Evolutionary conservation across 805 yeast species (phyloP), one percentile per base, ranked within the genome.

Genomic region (Wickerhamiella domercqiae): DNA sequence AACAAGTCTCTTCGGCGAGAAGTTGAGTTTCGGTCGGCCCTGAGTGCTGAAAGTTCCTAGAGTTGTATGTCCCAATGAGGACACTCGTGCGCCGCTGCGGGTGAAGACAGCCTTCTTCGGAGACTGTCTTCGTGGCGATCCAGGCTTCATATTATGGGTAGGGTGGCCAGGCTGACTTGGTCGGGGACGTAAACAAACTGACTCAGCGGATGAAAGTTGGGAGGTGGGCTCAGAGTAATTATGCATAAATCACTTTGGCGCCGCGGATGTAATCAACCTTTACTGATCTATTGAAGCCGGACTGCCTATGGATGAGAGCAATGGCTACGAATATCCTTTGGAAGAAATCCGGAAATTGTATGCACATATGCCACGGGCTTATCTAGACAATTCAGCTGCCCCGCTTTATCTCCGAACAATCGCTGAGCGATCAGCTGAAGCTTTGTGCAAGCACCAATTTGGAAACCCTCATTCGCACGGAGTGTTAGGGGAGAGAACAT

Each of bases 381-480:
- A 65, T 37, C 47, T 66, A 20, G 70, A 66, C 39, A 63, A 63
- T 46, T 69, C 70, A 2, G 70, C 68, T 1, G 52, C 62, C 36
- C 61, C 68, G 1, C 37, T 61, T 2, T 55, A 56, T 29, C 51
- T 63, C 2, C 47, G 48, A 21, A 38, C 55, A 1, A 41, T 62
- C 5, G 41, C 63, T 3, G 43, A 49, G 20, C 41, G 39, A 4
- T 39, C 52, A 7, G 47, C 56, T 6, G 45, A 49, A 31, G 33
- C 29, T 4, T 39, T 66, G 25, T 33, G 51, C 7, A 11, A 44
- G 1, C 44, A 43, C 18, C 37, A 57, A 3, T 47, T 50, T 16
- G 64, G 60, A 4, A 66, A 66, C 42, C 68, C 70, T 2, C 70
- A 66, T 39, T 64, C 69, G 4, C 52, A 48, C 14, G 58, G 64